Evolutionary conservation across 1,284 basidiomycete genomes (phyloP), one percentile per base, ranked within the genome.

Genomic region (Microbotryum scabiosae): DNA sequence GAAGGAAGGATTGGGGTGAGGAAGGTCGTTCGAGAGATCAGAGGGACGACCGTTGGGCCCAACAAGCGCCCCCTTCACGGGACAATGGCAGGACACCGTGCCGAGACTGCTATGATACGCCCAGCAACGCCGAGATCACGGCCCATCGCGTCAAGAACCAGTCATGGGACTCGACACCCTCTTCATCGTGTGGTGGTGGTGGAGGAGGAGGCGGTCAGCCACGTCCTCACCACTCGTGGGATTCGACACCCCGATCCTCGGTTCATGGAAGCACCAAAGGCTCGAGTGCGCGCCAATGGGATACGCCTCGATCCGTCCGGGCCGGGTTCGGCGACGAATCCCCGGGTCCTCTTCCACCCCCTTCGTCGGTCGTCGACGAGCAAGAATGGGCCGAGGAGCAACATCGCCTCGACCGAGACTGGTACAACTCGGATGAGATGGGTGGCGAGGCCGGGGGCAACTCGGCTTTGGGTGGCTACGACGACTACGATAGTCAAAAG

Each of bases 371-470:
- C 41, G 55, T 60, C 36, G 63, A 48, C 26, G 60, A 54, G 52
- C 60, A 45, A 58, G 92, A 93, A 70, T 97, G 91, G 91, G 92
- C 94, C 73, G 91, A 96, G 69, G 92, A 96, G 74, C 90, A 94
- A 73, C 81, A 90, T 9, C 81, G 82, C 51, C 73, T 96, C 70
- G 92, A 97, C 74, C 80, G 92, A 20, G 90, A 94, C 73, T 97
- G 92, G 92, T 97, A 97, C 73, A 87, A 84, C 63, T 84, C 84
- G 47, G 88, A 89, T 43, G 90, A 94, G 72, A 90, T 90, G 65
- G 87, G 88, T 23, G 85, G 83, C 2, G 90, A 88, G 5, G 89
- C 93, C 63, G 88, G 91, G 55, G 92, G 91, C 65, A 86, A 90
- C 73, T 96, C 96, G 71, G 91, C 90, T 0, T 85, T 98, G 46